Base-by-base conservation (phyloP, 2,329 filamentous ascomycete species). In the Epichloe festucae region DNA sequence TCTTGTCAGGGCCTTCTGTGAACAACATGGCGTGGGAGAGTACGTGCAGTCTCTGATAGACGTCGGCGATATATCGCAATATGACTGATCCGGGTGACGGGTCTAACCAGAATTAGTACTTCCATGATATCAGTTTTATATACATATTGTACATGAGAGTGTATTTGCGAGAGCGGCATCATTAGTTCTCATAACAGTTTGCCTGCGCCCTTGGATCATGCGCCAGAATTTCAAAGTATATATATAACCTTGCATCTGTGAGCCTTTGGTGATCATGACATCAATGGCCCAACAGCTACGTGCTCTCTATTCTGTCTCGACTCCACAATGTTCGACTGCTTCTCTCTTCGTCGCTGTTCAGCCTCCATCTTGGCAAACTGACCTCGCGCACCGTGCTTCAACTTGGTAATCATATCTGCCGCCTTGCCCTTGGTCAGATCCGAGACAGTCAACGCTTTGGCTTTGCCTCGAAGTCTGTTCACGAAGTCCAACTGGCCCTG, bases 381-480 rank as follows among this genome's bases (percentile, higher is more conserved):
- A 55, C 68, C 86, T 65, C 73, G 79, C 1, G 87, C 88, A 0
- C 91, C 91, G 63, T 93, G 86, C 65, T 85, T 91, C 55, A 95
- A 63, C 67, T 95, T 94, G 7, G 88, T 94, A 57, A 97, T 95
- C 85, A 95, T 90, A 64, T 96, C 90, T 4, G 77, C 77, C 4
- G 89, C 90, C 63, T 81, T 81, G 7, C 91, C 91, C 62, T 90
- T 93, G 14, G 78, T 89, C 53, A 95, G 60, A 31, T 82, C 75
- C 0, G 70, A 68, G 0, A 67, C 58, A 1, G 70, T 74, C 48
- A 89, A 62, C 50, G 76, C 70, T 31, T 81, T 70, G 73, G 58
- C 55, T 49, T 76, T 69, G 1, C 67, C 67, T 8, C 83, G 73
- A 3, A 83, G 61, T 60, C 81, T 85, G 61, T 89, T 89, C 50